phyloP scores from a whole-genome alignment of 176 grass and related monocot genomes.

The Aegilops speltoides region DNA sequence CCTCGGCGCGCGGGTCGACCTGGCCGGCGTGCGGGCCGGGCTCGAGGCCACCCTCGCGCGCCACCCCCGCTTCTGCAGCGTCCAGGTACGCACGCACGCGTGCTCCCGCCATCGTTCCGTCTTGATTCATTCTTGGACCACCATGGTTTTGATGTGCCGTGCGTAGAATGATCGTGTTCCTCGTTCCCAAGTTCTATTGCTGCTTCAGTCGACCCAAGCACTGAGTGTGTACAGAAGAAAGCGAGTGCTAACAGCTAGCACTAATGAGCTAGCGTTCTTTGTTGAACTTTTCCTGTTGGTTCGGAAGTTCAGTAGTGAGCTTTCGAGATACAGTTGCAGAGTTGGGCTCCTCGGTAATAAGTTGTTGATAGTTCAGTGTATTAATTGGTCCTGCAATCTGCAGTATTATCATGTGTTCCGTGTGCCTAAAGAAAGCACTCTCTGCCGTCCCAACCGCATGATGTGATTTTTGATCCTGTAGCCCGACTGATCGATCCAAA shows the following conservation, averaged over 20 bases:
- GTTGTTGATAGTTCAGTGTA: not conserved
- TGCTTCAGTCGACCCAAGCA: too few species aligned
- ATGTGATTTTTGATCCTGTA: not conserved
- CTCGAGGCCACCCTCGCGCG: constrained; percentile 54
- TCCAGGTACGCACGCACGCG: constrained; percentile 46
- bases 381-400: not conserved
- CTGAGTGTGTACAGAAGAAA: too few species aligned
- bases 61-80: constrained; percentile 84
- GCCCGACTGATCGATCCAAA: not conserved
- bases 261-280: too few species aligned
- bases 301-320: too few species aligned
- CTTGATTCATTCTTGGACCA: not conserved
- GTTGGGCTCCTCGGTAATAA: not conserved
- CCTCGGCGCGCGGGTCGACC: constrained; percentile 35
- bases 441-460: not conserved
- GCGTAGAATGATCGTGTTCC: not conserved
- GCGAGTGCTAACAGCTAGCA: too few species aligned
- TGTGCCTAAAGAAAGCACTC: not conserved
- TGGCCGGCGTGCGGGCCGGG: constrained; percentile 37
- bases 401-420: not conserved
- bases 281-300: too few species aligned
- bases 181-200: not conserved
- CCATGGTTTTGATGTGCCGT: not conserved
- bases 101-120: not conserved
- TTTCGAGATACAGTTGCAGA: not conserved